A percentile compares a stretch with the other conserved stretches of the same genome.
These are phyloP conservation scores for Flaveria ramosissima DNA, from an alignment of 129 eudicot genomes.

Conservation along the genomic window DNA sequence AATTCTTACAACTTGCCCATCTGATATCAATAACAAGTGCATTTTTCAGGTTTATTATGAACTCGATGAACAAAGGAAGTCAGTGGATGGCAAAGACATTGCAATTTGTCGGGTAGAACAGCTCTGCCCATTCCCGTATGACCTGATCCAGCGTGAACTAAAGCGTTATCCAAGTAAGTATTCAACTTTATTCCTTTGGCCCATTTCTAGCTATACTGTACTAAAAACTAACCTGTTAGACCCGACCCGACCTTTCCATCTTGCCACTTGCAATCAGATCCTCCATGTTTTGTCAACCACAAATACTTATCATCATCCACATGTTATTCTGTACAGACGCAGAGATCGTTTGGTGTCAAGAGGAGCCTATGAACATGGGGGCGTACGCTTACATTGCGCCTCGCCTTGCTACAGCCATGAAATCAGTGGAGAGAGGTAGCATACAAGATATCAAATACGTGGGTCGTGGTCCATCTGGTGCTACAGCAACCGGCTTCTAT, in stretches of 20 bases:
- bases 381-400: constrained; percentile 68
- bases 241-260: background rate
- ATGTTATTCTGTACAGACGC: constrained; percentile 54
- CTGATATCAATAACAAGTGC: background rate
- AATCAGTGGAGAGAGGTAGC: constrained; percentile 58
- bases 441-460: constrained; percentile 71
- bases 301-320: background rate
- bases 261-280: background rate
- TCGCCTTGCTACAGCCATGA: constrained; percentile 82
- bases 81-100: constrained; percentile 55
- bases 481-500: constrained; percentile 90
- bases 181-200: background rate
- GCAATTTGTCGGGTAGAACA: constrained; percentile 97
- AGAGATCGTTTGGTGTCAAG: constrained; percentile 96
- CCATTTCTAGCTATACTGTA: background rate
- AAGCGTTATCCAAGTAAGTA: constrained; percentile 93
- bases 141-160: constrained; percentile 87
- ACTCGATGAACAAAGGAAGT: constrained; percentile 79
- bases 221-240: background rate
- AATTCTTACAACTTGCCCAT: background rate
- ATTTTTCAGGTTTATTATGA: constrained; percentile 78
- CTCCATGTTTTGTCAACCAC: too few relatives aligned
- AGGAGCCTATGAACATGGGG: constrained; percentile 99
- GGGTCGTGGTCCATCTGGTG: constrained; percentile 94
- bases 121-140: constrained; percentile 97